phyloP scores from a whole-genome alignment of 2,329 filamentous ascomycete species.

The Colletotrichum sp. region DNA sequence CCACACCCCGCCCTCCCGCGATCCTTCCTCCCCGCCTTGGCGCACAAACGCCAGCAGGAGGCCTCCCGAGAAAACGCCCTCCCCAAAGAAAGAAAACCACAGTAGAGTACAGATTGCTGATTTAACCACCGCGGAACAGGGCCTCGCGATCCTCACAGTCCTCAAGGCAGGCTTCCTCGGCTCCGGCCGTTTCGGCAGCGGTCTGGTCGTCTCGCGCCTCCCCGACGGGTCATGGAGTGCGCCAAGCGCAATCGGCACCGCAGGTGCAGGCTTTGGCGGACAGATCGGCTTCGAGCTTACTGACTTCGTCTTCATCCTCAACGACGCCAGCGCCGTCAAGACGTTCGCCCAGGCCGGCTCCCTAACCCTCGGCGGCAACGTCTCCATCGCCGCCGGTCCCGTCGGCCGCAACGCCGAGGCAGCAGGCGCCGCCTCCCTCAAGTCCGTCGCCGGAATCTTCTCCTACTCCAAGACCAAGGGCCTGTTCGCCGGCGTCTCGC shows the following conservation, averaged over 20 bases:
- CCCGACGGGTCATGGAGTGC: conserved; percentile 82
- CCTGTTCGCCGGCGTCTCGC: conserved; percentile 90
- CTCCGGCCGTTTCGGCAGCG: conserved; percentile 81
- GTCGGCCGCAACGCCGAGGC: conserved; percentile 95
- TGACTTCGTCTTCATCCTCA: conserved; percentile 98
- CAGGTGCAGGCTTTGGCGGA: conserved; percentile 82
- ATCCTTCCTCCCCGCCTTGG: background rate
- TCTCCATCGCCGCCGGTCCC: conserved; percentile 92
- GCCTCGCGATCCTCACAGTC: conserved; percentile 84
- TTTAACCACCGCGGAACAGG: conserved; percentile 43
- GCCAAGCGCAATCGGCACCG: conserved; percentile 80
- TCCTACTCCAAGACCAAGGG: conserved; percentile 98
- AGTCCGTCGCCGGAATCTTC: conserved; percentile 90
- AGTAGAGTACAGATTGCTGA: background rate
- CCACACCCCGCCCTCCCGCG: conserved; percentile 4
- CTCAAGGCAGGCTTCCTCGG: conserved; percentile 88
- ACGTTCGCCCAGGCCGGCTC: conserved; percentile 93
- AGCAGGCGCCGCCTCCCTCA: conserved; percentile 89
- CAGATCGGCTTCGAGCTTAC: conserved; percentile 89
- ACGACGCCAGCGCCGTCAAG: conserved; percentile 86
- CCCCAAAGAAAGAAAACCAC: background rate
- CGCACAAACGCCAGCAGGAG: background rate
- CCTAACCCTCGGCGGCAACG: conserved; percentile 92
- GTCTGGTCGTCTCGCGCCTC: conserved; percentile 80
- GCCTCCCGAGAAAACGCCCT: background rate